Evolutionary conservation across 1,284 basidiomycete genomes (phyloP).

Genomic region (Grifola frondosa): DNA sequence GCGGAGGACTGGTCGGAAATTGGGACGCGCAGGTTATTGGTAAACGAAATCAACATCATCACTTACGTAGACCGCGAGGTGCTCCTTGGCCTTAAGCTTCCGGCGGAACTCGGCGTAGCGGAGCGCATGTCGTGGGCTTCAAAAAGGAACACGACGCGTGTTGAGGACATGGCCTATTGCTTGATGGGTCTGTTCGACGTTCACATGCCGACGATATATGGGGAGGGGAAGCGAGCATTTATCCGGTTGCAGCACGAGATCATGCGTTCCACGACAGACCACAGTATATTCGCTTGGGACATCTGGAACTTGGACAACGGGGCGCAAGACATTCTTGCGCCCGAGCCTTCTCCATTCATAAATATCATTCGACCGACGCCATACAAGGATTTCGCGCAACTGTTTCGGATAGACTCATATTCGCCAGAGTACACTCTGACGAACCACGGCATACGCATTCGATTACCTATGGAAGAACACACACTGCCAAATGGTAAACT

Average conservation of each 20-base stretch:
- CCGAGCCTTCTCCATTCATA: too few species aligned
- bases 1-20: conserved; percentile 8
- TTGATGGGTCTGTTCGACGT: conserved; percentile 18
- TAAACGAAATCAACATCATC: conserved; percentile 10
- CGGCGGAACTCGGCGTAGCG: conserved; percentile 13
- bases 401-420: not conserved
- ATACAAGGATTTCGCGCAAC: not conserved
- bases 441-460: conserved; percentile 9
- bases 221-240: conserved; percentile 14
- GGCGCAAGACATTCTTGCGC: too few species aligned
- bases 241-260: conserved; percentile 16
- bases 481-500: too few species aligned
- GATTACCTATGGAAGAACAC: conserved; percentile 4
- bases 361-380: not conserved
- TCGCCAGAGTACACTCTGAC: conserved; percentile 5
- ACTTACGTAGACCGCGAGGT: conserved; percentile 10
- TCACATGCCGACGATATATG: conserved; percentile 13
- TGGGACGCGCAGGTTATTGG: conserved; percentile 11
- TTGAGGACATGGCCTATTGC: conserved; percentile 17
- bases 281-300: conserved; percentile 17
- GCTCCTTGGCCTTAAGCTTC: conserved; percentile 1
- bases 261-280: conserved; percentile 11
- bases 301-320: too few species aligned
- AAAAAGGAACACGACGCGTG: conserved; percentile 4
- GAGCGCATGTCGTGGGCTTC: conserved; percentile 16